phyloP scores from a whole-genome alignment of 306 rosid genomes.

The Hippophae tibetana region DNA sequence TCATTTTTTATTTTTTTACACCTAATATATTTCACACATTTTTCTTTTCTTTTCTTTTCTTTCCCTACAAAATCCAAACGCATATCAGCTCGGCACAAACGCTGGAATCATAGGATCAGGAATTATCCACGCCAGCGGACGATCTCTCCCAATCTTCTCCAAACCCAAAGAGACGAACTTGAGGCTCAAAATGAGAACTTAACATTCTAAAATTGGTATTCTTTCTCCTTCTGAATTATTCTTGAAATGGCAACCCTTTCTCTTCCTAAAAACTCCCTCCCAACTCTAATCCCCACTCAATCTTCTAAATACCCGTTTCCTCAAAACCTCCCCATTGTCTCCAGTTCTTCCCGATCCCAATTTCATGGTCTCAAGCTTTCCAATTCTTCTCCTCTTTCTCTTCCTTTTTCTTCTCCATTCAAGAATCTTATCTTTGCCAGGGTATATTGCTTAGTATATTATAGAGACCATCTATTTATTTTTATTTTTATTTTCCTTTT shows the following conservation, averaged over 20 bases:
- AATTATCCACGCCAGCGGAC: too few species aligned
- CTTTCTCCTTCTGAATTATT: background rate
- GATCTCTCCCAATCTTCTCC: too few species aligned
- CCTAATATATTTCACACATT: too few species aligned
- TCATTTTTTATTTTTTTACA: too few species aligned
- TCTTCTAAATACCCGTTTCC: constrained; percentile 37
- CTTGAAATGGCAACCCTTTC: constrained; percentile 49
- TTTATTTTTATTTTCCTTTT: background rate
- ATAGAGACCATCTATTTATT: too few species aligned
- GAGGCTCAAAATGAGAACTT: too few species aligned
- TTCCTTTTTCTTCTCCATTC: constrained; percentile 31
- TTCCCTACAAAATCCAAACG: too few species aligned
- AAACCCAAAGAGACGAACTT: too few species aligned
- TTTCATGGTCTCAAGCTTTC: constrained; percentile 62
- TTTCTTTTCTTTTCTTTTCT: too few species aligned
- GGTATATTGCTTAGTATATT: constrained; percentile 27
- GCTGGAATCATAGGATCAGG: too few species aligned
- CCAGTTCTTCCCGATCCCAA: constrained; percentile 41
- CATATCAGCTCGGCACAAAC: too few species aligned
- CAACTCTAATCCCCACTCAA: constrained; percentile 34
- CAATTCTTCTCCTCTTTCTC: constrained; percentile 25
- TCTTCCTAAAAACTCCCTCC: constrained; percentile 40
- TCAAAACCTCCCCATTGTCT: constrained; percentile 22
- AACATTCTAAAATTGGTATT: too few species aligned
- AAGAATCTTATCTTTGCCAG: constrained; percentile 48